Evolutionary conservation across 176 grass and related monocot species (phyloP), one percentile per base, ranked within the genome.

Genomic region (Bonia amplexicaulis): DNA sequence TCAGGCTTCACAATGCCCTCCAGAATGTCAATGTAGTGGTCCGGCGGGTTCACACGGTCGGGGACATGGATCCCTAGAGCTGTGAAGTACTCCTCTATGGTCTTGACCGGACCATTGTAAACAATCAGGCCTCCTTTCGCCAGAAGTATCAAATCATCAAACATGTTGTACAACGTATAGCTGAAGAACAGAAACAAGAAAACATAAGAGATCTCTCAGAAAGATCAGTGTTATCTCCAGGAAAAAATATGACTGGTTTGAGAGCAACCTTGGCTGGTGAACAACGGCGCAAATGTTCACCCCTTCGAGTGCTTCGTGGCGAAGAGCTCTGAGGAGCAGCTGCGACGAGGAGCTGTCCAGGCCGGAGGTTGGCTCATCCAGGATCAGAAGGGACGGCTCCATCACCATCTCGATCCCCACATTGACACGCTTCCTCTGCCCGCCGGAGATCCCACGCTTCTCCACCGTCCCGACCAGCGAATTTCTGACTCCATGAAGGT

Each of bases 291-390:
- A 89, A 35, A 97, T 82, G 64, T 97, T 97, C 6, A 97, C 95
- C 0, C 95, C 95, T 90, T 97, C 93, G 58, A 85, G 61, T 17
- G 95, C 95, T 46, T 97, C 95, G n/a, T 85, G 95, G 23, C 90
- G 74, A 16, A 97, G 95, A 69, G 95, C 92, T 83, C 83, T 86
- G 53, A 97, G 91, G 14, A 97, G 87, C 10, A 97, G 79, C 25
- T 91, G 90, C 4, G 95, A 97, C 0, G 95, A 97, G 47, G 95
- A 92, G 80, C 95, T 97, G 70, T 97, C 95, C 16, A 97, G 63
- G 51, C 95, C 95, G 35, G 95, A 97, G n/a, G 95, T 97, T 79
- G 93, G 95, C 87, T 97, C 95, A 80, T 97, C 95, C 22, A 97
- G 85, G 73, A 97, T 95, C 61, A 97, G 64, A 52, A 97, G 93